Base-by-base conservation (phyloP, 2,329 filamentous ascomycete genomes). In the Apiospora rasikravindrae region DNA sequence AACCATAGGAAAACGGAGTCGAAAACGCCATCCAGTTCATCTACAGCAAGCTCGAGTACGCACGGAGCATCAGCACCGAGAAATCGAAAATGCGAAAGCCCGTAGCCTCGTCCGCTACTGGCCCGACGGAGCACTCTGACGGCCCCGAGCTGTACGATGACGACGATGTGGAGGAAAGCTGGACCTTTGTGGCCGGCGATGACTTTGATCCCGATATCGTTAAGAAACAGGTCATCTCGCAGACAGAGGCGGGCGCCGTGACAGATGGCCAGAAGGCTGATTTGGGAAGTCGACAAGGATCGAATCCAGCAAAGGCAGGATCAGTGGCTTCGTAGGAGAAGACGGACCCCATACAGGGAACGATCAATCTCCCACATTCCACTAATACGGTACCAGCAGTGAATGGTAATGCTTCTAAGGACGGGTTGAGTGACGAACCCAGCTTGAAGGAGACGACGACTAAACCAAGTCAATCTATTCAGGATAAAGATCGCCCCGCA, bases 31-130 rank as follows among this genome's bases (percentile, higher is more conserved):
- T 98, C 74, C 94, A 98, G 81, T 93, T 91, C 73, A 94, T 99
- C 71, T 99, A 98, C 80, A 93, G 96, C 57, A 96, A 98, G 80
- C 88, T 98, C 71, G 96, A 98, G 80, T 98, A 98, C 78, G 95
- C 96, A 49, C 93, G 90, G 81, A 92, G 92, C 22, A 86, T 98
- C 64, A 93, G 98, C 80, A 93, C 93, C 81, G 89, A 85, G 72
- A 89, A 89, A 80, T 83, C 84, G 1, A 85, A 84, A 74, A 89
- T 88, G 81, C 91, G 85, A 71, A 81, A 78, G 61, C 76, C 76
- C 11, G 40, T 78, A 84, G 82, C 68, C 80, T 33, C 29, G 29
- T n/a, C 53, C 79, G 2, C 83, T 24, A 42, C 49, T 24, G 49
- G 22, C n/a, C 71, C 74, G 3, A 73, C 75, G 10, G 80, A 80